phyloP scores from a whole-genome alignment of 2,329 filamentous ascomycete genomes.

The Parastagonospora avenae region DNA sequence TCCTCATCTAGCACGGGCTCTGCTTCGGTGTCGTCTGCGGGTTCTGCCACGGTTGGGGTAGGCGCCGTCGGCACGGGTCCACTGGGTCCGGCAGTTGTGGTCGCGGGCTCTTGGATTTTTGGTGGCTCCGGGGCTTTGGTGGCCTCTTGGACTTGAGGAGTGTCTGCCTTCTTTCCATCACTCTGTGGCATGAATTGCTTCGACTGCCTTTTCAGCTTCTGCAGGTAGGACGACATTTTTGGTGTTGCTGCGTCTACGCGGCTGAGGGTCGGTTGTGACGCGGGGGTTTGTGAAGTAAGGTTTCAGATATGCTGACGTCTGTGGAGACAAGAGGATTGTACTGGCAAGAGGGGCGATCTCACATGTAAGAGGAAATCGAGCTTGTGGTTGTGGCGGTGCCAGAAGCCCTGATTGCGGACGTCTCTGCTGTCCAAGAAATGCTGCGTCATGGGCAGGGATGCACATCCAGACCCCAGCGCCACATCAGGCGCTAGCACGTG shows the following conservation, averaged over 20 bases:
- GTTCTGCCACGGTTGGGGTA: slow-evolving; percentile 28
- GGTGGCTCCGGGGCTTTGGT: slow-evolving; percentile 15
- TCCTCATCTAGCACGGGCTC: slow-evolving; percentile 62
- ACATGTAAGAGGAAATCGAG: slow-evolving; percentile 23
- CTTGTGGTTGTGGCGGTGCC: slow-evolving; percentile 28
- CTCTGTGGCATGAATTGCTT: slow-evolving; percentile 31
- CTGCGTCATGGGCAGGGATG: slow-evolving; percentile 40
- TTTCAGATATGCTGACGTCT: neutral
- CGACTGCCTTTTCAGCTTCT: slow-evolving; percentile 41
- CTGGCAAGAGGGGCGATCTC: slow-evolving; percentile 11
- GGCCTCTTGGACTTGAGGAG: slow-evolving; percentile 14
- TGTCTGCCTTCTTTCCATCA: slow-evolving; percentile 13
- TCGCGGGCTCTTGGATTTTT: slow-evolving; percentile 9
- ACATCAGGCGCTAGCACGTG: slow-evolving; percentile 7
- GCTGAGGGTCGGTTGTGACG: too few relatives aligned
- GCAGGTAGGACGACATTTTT: slow-evolving; percentile 38
- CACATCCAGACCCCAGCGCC: slow-evolving; percentile 9
- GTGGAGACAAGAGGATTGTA: neutral
- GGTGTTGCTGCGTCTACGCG: neutral
- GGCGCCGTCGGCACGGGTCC: slow-evolving; percentile 22
- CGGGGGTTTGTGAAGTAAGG: too few relatives aligned
- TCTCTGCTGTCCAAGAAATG: slow-evolving; percentile 7
- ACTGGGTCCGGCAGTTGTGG: slow-evolving; percentile 25
- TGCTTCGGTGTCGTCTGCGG: slow-evolving; percentile 32
- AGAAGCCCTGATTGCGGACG: slow-evolving; percentile 25